Percentiles rank a stretch among this genome's conserved stretches.
Evolutionary conservation across 495 filamentous ascomycete genomes (phyloP).

Genomic region (Neohortaea acidophila): DNA sequence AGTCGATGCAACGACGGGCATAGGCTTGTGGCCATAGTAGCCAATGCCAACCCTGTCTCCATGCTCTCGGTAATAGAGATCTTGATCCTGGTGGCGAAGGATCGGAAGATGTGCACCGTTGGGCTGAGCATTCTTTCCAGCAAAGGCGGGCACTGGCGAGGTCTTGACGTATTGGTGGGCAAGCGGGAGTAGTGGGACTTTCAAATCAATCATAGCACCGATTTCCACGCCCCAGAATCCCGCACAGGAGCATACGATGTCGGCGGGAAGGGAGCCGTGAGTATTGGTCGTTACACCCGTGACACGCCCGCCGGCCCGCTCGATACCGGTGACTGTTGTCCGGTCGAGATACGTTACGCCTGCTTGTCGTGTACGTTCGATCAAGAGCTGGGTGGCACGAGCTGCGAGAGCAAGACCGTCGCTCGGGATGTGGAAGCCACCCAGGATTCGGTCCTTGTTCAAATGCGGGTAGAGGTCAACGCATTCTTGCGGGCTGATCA

Average conservation of each 20-base stretch:
- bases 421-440: slow-evolving; percentile 35
- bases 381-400: slow-evolving; percentile 34
- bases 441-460: slow-evolving; percentile 32
- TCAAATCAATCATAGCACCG: slow-evolving; percentile 35
- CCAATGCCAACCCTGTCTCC: slow-evolving; percentile 38
- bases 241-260: slow-evolving; percentile 37
- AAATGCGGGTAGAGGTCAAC: slow-evolving; percentile 30
- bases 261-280: slow-evolving; percentile 29
- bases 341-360: slow-evolving; percentile 33
- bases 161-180: slow-evolving; percentile 40
- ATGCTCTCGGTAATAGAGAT: slow-evolving; percentile 42
- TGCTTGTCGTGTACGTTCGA: slow-evolving; percentile 32
- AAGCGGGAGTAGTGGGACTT: slow-evolving; percentile 35
- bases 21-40: slow-evolving; percentile 38
- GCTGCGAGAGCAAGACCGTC: slow-evolving; percentile 38
- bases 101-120: slow-evolving; percentile 36
- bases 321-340: slow-evolving; percentile 35
- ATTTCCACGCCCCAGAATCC: slow-evolving; percentile 41
- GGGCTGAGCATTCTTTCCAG: slow-evolving; percentile 21
- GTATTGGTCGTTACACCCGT: slow-evolving; percentile 33
- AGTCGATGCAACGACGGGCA: slow-evolving; percentile 33
- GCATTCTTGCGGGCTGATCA: slow-evolving; percentile 33
- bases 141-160: slow-evolving; percentile 25
- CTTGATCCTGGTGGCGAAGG: slow-evolving; percentile 37
- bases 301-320: slow-evolving; percentile 23